These are phyloP conservation scores for Cutaneotrichosporon arboriforme DNA, from an alignment of 1,284 basidiomycete species.

Conservation along the genomic window DNA sequence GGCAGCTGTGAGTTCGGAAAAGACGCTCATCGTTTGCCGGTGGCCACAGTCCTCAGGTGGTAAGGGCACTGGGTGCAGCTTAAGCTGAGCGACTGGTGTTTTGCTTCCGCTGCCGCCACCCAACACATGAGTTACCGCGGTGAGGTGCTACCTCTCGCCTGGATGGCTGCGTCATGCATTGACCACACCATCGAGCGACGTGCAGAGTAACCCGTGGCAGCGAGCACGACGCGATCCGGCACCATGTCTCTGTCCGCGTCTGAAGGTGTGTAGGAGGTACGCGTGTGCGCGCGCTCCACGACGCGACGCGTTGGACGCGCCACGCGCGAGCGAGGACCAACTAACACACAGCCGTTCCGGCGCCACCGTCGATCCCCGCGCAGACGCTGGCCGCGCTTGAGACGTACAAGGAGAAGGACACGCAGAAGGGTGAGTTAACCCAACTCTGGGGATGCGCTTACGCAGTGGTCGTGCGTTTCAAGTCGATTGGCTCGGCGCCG, in stretches of 20 bases:
- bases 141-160: too few relatives aligned
- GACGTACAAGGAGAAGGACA: conserved; percentile 75
- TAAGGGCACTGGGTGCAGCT: too few relatives aligned
- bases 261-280: not conserved
- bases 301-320: not conserved
- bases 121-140: too few relatives aligned
- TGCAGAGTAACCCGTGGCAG: too few relatives aligned
- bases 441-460: not conserved
- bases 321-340: not conserved
- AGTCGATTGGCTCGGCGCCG: conserved; percentile 95
- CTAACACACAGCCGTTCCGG: conserved; percentile 3
- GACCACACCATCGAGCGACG: too few relatives aligned
- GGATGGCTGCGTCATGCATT: too few relatives aligned
- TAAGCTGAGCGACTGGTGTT: too few relatives aligned
- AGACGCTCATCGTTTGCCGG: too few relatives aligned
- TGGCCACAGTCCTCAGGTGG: too few relatives aligned
- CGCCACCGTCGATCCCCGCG: conserved; percentile 39
- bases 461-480: conserved; percentile 92
- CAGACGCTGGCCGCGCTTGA: conserved; percentile 62
- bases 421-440: conserved; percentile 23
- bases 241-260: not conserved
- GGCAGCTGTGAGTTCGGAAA: too few relatives aligned
- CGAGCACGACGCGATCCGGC: not conserved
- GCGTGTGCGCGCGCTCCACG: not conserved
- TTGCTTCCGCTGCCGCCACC: too few relatives aligned